These are phyloP conservation scores for Wickerhamiella domercqiae DNA, from an alignment of 805 yeast species.

Conservation along the genomic window DNA sequence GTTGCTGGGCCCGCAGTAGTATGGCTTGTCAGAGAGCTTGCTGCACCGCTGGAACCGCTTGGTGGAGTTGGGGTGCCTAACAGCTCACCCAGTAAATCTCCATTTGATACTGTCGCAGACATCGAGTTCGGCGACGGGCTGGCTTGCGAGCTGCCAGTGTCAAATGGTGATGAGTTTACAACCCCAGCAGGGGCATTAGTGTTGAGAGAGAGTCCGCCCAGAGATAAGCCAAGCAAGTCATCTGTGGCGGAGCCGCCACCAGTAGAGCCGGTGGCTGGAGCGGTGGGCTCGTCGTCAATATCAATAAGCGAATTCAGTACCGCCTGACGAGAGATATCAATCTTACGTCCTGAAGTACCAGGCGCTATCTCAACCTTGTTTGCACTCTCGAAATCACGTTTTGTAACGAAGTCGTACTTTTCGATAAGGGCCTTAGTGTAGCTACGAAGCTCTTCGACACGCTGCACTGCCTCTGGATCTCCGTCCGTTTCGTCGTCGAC, in stretches of 20 bases:
- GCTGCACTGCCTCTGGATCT: conserved; percentile 46
- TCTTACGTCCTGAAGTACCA: conserved; percentile 15
- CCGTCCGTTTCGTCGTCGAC: conserved; percentile 59
- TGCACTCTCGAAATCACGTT: conserved; percentile 48
- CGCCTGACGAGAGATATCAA: conserved; percentile 25
- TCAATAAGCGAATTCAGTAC: conserved; percentile 49
- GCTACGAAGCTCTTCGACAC: conserved; percentile 57
- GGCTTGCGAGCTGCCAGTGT: background rate
- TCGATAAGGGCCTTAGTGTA: conserved; percentile 51
- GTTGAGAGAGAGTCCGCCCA: conserved; percentile 28
- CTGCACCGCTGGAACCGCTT: background rate
- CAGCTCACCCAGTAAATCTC: conserved; percentile 4
- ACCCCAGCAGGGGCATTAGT: conserved; percentile 26
- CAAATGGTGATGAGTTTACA: background rate
- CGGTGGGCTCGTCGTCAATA: conserved; percentile 42
- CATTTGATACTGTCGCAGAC: conserved; percentile 6
- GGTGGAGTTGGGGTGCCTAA: conserved; percentile 1
- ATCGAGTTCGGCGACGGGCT: conserved; percentile 10
- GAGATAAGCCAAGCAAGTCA: conserved; percentile 56
- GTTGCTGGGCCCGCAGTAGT: conserved; percentile 9
- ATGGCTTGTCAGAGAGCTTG: conserved; percentile 1
- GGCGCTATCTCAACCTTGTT: conserved; percentile 20
- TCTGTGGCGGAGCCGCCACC: conserved; percentile 20
- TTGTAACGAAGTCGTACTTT: conserved; percentile 49
- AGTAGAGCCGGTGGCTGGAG: conserved; percentile 6